Conservation (phyloP, 306 rosid genomes). For the Citrullus mucosospermus region DNA sequence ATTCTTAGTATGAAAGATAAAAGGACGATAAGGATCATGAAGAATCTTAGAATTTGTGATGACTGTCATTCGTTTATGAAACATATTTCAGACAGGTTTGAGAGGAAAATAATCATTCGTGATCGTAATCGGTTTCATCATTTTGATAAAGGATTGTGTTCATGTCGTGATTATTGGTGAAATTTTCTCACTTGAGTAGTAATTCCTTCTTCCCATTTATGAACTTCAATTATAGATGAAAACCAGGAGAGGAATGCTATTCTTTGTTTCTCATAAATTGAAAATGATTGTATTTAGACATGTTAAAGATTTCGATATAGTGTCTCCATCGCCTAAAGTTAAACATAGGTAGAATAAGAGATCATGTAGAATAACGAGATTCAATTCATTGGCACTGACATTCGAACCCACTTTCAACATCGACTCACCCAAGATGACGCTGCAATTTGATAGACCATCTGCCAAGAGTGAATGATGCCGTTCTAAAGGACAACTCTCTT, state of each 20-base stretch:
- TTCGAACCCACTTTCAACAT: too few species aligned
- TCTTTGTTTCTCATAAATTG: neutral
- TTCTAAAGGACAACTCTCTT: too few species aligned
- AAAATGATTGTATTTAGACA: neutral
- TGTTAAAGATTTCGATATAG: too few species aligned
- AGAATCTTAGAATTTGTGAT: constrained; percentile 45
- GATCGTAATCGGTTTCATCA: constrained; percentile 49
- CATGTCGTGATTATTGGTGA: constrained; percentile 51
- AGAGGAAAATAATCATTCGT: constrained; percentile 25
- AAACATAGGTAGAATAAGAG: too few species aligned
- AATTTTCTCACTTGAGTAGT: neutral
- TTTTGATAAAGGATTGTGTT: constrained; percentile 39
- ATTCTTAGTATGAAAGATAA: constrained; percentile 38
- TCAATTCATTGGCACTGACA: too few species aligned
- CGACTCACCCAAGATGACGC: too few species aligned
- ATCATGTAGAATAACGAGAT: too few species aligned
- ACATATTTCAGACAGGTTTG: constrained; percentile 30
- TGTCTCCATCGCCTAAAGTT: too few species aligned
- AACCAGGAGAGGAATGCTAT: neutral
- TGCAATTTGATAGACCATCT: too few species aligned
- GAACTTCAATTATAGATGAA: neutral
- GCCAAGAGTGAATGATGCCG: too few species aligned
- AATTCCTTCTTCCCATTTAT: neutral
- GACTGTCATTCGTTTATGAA: constrained; percentile 63
- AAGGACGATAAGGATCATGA: constrained; percentile 36